These are phyloP conservation scores for Trapa bicornis DNA, from an alignment of 345 rosid species.

Conservation along the genomic window DNA sequence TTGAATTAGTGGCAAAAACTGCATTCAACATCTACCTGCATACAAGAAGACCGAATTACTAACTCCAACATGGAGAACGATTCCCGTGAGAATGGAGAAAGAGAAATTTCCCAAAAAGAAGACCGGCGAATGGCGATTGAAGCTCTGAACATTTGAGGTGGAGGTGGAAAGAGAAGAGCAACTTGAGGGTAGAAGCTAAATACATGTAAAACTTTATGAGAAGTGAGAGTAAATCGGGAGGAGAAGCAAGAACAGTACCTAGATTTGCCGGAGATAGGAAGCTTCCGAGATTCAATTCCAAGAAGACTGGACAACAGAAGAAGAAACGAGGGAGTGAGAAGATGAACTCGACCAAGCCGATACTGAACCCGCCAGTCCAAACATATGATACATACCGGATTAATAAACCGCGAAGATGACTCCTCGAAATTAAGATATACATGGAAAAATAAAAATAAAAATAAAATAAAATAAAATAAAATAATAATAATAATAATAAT, in stretches of 20 bases:
- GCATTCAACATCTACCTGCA: conserved; percentile 60
- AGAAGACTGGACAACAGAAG: background rate
- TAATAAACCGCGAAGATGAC: no score
- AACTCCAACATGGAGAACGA: background rate
- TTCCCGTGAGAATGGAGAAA: background rate
- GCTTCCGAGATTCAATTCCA: background rate
- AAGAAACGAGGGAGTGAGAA: background rate
- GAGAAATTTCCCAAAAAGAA: background rate
- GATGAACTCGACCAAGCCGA: background rate
- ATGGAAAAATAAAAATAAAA: no score
- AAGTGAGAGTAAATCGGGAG: no score
- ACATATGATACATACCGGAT: no score
- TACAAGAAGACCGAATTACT: background rate
- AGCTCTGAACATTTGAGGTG: background rate
- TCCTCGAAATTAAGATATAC: no score
- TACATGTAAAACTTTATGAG: background rate
- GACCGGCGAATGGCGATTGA: no score
- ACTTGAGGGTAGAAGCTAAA: background rate
- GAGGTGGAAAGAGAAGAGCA: background rate
- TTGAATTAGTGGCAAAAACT: conserved; percentile 33
- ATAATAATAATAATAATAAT: no score
- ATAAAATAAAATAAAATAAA: no score
- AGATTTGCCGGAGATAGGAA: background rate
- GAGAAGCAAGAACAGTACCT: background rate
- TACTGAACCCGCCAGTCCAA: background rate